phyloP scores from a whole-genome alignment of 1,284 basidiomycete species.

The Microbotryum intermedium region DNA sequence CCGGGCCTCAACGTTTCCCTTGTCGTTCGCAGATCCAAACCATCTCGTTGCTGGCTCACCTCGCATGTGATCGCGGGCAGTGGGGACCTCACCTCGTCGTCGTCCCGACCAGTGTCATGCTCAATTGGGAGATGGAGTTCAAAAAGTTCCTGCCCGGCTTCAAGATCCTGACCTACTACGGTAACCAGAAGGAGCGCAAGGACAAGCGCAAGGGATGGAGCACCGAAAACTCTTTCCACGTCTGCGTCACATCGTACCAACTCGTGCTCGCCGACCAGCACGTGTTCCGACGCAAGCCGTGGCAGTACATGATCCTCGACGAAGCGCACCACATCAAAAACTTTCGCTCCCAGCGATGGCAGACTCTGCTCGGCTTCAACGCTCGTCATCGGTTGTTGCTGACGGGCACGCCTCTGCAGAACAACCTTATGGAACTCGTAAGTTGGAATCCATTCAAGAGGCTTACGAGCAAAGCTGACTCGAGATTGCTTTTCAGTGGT shows the following conservation, averaged over 20 bases:
- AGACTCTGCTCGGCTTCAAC: constrained; percentile 86
- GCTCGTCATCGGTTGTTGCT: constrained; percentile 78
- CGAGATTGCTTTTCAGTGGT: constrained; percentile 57
- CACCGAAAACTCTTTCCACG: constrained; percentile 85
- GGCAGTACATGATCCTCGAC: constrained; percentile 95
- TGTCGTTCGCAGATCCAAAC: constrained; percentile 69
- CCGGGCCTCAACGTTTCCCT: constrained; percentile 13
- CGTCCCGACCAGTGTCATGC: constrained; percentile 85
- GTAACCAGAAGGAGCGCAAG: constrained; percentile 80
- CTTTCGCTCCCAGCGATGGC: constrained; percentile 92
- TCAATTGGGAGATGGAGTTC: constrained; percentile 99
- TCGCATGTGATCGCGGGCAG: constrained; percentile 87
- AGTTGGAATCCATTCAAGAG: background rate
- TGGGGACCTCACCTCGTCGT: constrained; percentile 97
- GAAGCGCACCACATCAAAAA: constrained; percentile 99
- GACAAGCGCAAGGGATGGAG: constrained; percentile 91
- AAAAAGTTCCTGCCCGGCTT: constrained; percentile 96
- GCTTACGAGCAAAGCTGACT: background rate
- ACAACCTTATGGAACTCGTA: constrained; percentile 80
- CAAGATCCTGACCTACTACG: constrained; percentile 85
- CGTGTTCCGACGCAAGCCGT: constrained; percentile 87
- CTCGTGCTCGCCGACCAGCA: constrained; percentile 85
- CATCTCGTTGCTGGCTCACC: constrained; percentile 80
- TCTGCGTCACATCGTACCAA: constrained; percentile 91
- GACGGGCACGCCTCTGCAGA: constrained; percentile 90